Base-by-base conservation (phyloP, 257 asterid genomes). In the Solanum habrochaites region DNA sequence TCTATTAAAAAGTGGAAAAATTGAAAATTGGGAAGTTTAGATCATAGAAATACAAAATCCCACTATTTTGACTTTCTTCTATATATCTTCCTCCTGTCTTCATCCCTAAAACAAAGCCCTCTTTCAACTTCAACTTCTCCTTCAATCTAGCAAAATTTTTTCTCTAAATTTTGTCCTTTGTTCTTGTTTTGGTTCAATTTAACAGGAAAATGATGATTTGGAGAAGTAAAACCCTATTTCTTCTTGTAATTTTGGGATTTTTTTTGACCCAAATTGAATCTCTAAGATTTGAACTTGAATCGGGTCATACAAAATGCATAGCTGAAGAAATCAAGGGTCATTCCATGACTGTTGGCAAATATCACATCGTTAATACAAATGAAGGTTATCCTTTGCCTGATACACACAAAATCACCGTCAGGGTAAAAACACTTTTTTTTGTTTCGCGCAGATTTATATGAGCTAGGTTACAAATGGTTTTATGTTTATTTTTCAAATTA, bases 331-430 rank as follows among this genome's bases (percentile, higher is more conserved):
- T 97, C 88, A 95, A 94, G 92, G 89, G 93, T 84, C 93, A 92
- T 90, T 90, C 98, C 31, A 97, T 97, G 99, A 94, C 98, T 64
- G 98, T 97, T 39, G 98, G 98, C 73, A 97, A 95, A 60, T 97
- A 97, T 87, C 96, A 93, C 31, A 88, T 94, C 81, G 95, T 97
- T 45, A 95, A 95, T 88, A 94, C 95, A 83, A 90, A 86, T 62
- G 98, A 95, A 13, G 98, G 95, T 27, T 87, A 86, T 39, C 96
- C 98, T 91, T 89, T 95, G 13, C 98, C 98, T 11, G 98, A 97
- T 49, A 92, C 98, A 37, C 98, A 97, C 90, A 97, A 90, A 92
- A 67, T 95, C 90, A 92, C 98, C 78, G 98, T 95, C 90, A 91
- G 97, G 96, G 99, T 95, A 94, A 75, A 23, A 25, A 7, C 69